phyloP scores from a whole-genome alignment of 2,329 filamentous ascomycete species.

The Scleromitrula shiraiana region DNA sequence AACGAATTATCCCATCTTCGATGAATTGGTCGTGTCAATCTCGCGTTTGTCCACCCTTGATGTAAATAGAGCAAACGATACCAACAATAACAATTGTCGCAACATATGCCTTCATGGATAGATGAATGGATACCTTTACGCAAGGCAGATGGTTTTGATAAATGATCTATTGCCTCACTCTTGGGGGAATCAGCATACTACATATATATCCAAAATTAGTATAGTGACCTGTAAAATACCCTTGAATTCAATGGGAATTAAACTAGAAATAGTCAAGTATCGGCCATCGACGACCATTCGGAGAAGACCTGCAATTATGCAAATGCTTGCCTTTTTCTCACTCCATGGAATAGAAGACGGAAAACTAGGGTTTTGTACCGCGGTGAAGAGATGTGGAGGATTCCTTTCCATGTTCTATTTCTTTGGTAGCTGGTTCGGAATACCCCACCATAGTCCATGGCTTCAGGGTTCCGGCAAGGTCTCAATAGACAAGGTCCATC shows the following conservation, averaged over 20 bases:
- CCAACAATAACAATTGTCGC: too few species aligned
- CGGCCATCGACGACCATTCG: constrained; percentile 2
- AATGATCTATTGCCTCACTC: too few species aligned
- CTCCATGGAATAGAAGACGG: neutral
- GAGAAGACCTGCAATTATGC: neutral
- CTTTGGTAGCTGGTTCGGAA: constrained; percentile 3
- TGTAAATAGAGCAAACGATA: too few species aligned
- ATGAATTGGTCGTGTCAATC: neutral
- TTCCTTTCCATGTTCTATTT: neutral
- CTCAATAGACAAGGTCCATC: neutral
- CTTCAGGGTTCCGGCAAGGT: neutral
- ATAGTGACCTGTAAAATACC: neutral
- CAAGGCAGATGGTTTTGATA: too few species aligned
- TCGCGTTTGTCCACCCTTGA: neutral
- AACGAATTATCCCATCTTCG: neutral
- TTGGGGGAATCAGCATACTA: too few species aligned
- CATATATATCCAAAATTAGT: too few species aligned
- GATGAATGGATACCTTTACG: too few species aligned
- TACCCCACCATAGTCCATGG: constrained; percentile 3
- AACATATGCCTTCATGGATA: too few species aligned
- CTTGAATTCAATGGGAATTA: neutral
- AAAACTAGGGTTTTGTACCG: neutral
- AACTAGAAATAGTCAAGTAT: neutral
- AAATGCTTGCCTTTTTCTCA: too few species aligned
- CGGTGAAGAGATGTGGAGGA: constrained; percentile 1